Evolutionary conservation across 2,329 filamentous ascomycete genomes (phyloP), one percentile per base, ranked within the genome.

Genomic region (Rutstroemia sp.): DNA sequence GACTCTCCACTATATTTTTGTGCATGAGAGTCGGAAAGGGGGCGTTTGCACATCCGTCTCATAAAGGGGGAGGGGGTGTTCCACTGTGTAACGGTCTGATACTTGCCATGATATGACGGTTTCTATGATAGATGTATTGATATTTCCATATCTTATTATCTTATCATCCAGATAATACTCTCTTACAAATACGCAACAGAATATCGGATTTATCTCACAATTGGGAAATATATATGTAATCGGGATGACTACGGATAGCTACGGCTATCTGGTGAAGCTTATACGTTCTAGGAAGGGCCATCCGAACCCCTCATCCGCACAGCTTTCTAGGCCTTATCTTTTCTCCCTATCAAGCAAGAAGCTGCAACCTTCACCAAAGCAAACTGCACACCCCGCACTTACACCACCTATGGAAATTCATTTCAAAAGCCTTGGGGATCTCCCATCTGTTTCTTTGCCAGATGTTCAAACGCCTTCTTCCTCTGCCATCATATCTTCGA

Each of bases 401-500:
- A 19, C 52, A 48, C 34, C 21, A 42, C 36, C n/a, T 40, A 21
- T 21, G 21, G 44, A 39, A 21, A 39, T 40, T 42, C 17, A 30
- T 16, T 42, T 40, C 7, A 54, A 36, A 19, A 48, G 52, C 45
- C 27, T 42, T 14, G 25, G 39, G 48, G 21, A 42, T 48, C 17
- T 21, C 46, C 47, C 5, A 38, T 39, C 30, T 38, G 44, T 40
- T 23, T 40, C 25, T 16, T 21, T 27, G 19, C 27, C 48, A 45
- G 39, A 56, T 56, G 54, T 45, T 46, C 21, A 51, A 54, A 17
- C 34, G 19, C 16, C 16, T 51, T 21, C 39, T n/a, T 30, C 39
- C 47, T 51, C 30, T 52, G 19, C 54, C 50, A 27, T 47, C 40
- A 51, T 52, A 38, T 38, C 19, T 56, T 12, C 54, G 54, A n/a